phyloP scores from a whole-genome alignment of 768 basidiomycete genomes.

The Rickenella mellea region DNA sequence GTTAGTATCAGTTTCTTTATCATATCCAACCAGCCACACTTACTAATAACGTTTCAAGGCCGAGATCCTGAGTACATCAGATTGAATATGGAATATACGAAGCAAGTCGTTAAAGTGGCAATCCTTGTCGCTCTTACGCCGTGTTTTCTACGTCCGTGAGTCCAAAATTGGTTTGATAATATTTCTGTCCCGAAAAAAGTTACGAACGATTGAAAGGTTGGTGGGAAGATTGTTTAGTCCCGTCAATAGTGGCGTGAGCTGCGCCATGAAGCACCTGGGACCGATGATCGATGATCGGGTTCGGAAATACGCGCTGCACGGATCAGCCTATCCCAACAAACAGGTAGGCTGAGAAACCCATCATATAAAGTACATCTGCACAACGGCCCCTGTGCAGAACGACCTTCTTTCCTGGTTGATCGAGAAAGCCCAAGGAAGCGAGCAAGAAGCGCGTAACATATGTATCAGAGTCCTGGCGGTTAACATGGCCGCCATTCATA shows the following conservation, averaged over 20 bases:
- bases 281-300: constrained; percentile 26
- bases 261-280: constrained; percentile 15
- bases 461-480: constrained; percentile 22
- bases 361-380: not conserved
- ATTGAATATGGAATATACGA: constrained; percentile 26
- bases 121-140: no score
- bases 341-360: not conserved
- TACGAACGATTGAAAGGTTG: constrained; percentile 10
- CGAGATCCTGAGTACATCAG: constrained; percentile 29
- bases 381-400: constrained; percentile 21
- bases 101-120: constrained; percentile 21
- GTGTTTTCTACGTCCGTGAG: no score
- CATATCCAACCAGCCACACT: not conserved
- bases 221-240: constrained; percentile 11
- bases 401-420: constrained; percentile 31
- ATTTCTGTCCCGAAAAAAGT: no score
- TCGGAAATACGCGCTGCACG: constrained; percentile 19
- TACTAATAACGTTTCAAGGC: constrained; percentile 23
- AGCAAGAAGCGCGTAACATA: constrained; percentile 18
- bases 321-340: constrained; percentile 27
- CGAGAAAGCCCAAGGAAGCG: constrained; percentile 18
- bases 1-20: constrained; percentile 18
- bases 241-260: constrained; percentile 8
- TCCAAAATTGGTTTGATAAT: no score
- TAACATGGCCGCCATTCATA: constrained; percentile 36